A percentile compares a stretch with the other conserved stretches of the same genome.
These are phyloP conservation scores for Graphiopsis chlorocephala DNA, from an alignment of 2,329 filamentous ascomycete species.

Conservation along the genomic window DNA sequence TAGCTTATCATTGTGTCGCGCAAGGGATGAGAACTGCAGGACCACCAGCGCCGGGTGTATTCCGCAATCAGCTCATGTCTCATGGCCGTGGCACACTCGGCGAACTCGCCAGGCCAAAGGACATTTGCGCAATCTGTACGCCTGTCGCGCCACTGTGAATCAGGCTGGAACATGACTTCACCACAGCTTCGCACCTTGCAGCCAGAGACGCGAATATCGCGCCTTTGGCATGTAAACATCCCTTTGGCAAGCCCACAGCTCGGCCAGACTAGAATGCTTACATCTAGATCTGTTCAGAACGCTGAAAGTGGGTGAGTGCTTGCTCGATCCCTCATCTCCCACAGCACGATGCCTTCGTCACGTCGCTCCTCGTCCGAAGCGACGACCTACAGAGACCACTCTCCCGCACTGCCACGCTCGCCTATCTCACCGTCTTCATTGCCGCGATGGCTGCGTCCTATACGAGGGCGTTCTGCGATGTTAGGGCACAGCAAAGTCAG, in stretches of 20 bases:
- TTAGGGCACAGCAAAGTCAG: constrained; percentile 25
- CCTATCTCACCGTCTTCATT: constrained; percentile 26
- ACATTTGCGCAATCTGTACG: neutral
- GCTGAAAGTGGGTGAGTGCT: neutral
- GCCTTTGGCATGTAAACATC: constrained; percentile 17
- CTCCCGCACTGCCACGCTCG: constrained; percentile 25
- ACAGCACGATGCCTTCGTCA: constrained; percentile 22
- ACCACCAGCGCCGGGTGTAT: neutral
- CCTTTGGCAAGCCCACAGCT: neutral
- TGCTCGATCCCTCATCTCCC: neutral
- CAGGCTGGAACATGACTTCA: constrained; percentile 2
- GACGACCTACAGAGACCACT: constrained; percentile 24
- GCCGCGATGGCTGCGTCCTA: constrained; percentile 30
- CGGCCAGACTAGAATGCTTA: neutral
- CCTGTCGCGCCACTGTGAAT: neutral
- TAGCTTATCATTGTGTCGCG: neutral
- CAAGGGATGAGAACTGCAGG: constrained; percentile 1
- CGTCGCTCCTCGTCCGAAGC: constrained; percentile 22
- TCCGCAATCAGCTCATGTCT: constrained; percentile 1
- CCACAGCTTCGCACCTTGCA: constrained; percentile 10
- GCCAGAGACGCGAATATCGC: neutral
- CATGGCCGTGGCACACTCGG: neutral
- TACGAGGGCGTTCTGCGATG: constrained; percentile 14
- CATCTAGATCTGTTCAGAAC: neutral
- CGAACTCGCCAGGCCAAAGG: neutral